Percentiles rank a stretch among this genome's conserved stretches.
These are phyloP conservation scores for Flaveria robusta DNA, from an alignment of 129 eudicot genomes.

Conservation along the genomic window DNA sequence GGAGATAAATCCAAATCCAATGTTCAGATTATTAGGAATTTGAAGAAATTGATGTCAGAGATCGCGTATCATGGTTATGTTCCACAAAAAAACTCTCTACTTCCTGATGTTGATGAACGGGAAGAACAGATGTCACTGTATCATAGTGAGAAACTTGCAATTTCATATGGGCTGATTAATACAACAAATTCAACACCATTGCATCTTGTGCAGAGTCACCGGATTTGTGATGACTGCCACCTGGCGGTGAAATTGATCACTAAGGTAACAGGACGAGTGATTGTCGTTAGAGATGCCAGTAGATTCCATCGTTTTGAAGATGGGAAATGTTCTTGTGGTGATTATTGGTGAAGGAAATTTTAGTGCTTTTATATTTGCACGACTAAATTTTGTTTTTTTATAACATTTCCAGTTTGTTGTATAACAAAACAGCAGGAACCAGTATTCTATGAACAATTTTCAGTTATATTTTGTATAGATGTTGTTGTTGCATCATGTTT, in stretches of 20 bases:
- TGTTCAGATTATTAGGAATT: conserved; percentile 48
- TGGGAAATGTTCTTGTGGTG: conserved; percentile 87
- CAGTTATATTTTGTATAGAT: not conserved
- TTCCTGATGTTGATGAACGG: conserved; percentile 82
- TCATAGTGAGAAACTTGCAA: conserved; percentile 84
- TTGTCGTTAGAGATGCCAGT: conserved; percentile 79
- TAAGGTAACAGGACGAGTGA: conserved; percentile 50
- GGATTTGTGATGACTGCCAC: conserved; percentile 86
- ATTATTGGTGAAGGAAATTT: conserved; percentile 71
- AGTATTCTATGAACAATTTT: conserved; percentile 12
- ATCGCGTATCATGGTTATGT: conserved; percentile 58
- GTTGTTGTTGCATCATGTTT: conserved; percentile 16
- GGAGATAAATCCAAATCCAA: conserved; percentile 56
- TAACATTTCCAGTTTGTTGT: conserved; percentile 4
- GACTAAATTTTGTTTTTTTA: not conserved
- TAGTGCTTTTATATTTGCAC: conserved; percentile 10
- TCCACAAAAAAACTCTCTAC: conserved; percentile 53
- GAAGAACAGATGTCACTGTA: conserved; percentile 51
- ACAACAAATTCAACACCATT: conserved; percentile 50
- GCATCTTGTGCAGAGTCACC: conserved; percentile 84
- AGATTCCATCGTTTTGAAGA: conserved; percentile 73
- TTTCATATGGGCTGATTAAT: conserved; percentile 68
- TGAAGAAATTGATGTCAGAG: conserved; percentile 56
- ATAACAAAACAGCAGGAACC: conserved; percentile 11
- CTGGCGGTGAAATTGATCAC: conserved; percentile 62